A percentile compares a stretch with the other conserved stretches of the same genome.
Evolutionary conservation across 768 basidiomycete genomes (phyloP).

Genomic region (Trametes gibbosa): DNA sequence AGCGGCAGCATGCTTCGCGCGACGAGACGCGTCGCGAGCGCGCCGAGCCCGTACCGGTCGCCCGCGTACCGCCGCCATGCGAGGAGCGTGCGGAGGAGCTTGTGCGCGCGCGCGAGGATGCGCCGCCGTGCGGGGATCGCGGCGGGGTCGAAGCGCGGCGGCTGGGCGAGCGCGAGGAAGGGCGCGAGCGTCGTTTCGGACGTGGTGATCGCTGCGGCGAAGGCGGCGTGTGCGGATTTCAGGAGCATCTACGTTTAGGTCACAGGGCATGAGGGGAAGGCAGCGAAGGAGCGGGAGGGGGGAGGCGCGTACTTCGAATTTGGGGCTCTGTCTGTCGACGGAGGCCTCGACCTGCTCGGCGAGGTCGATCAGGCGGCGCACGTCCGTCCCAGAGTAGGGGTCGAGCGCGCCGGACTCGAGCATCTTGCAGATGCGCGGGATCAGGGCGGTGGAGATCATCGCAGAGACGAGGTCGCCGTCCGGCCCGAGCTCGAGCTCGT

Average conservation of each 20-base stretch:
- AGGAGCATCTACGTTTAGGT: conserved; percentile 47
- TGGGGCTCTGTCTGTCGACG: conserved; percentile 58
- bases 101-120: conserved; percentile 62
- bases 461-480: conserved; percentile 87
- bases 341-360: conserved; percentile 79
- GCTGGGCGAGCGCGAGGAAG: conserved; percentile 42
- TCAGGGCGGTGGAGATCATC: conserved; percentile 82
- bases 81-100: conserved; percentile 71
- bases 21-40: conserved; percentile 54
- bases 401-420: conserved; percentile 82
- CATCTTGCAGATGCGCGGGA: conserved; percentile 70
- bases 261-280: background rate
- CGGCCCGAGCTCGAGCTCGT: conserved; percentile 63
- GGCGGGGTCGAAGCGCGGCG: conserved; percentile 70
- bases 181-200: conserved; percentile 49
- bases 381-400: conserved; percentile 67
- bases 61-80: conserved; percentile 75
- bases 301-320: conserved; percentile 55
- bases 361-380: conserved; percentile 66
- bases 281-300: background rate
- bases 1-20: conserved; percentile 59
- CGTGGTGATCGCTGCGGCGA: conserved; percentile 54
- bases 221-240: conserved; percentile 49
- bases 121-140: conserved; percentile 69
- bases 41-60: conserved; percentile 54